Conservation (phyloP, 352 stramenopile species). For the Phytophthora macrochlamydospora region DNA sequence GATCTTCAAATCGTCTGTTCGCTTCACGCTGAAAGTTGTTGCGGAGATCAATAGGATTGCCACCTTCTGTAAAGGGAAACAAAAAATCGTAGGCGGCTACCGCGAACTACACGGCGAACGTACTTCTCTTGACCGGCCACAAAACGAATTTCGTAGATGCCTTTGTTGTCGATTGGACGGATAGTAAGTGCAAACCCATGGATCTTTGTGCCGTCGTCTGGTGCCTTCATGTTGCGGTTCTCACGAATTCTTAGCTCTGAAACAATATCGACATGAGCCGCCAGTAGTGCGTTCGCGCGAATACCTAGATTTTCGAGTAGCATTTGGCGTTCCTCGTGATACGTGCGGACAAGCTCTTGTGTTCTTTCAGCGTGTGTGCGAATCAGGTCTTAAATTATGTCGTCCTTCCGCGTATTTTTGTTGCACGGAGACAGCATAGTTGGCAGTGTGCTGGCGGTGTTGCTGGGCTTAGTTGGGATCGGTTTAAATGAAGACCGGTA, state of each 20-base stretch:
- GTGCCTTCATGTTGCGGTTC: neutral
- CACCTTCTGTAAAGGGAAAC: neutral
- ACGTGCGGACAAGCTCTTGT: neutral
- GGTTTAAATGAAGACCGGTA: neutral
- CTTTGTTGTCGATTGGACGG: neutral
- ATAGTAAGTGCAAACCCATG: slow-evolving; percentile 5
- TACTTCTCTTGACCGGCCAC: neutral
- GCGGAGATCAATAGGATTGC: slow-evolving; percentile 1
- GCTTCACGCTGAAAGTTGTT: slow-evolving; percentile 1
- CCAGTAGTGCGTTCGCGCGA: neutral
- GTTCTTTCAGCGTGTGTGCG: neutral
- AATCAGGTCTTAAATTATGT: neutral
- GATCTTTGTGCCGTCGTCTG: neutral
- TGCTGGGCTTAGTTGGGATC: neutral
- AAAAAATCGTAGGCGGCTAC: neutral
- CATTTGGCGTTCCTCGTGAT: neutral
- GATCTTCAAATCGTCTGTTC: neutral
- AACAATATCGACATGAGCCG: neutral
- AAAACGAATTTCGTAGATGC: neutral
- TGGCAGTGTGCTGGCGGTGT: neutral
- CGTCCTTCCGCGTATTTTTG: neutral
- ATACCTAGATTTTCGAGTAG: neutral
- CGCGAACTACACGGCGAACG: neutral
- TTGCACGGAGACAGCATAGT: neutral
- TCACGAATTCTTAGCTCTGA: neutral